Evolutionary conservation across 495 filamentous ascomycete genomes (phyloP).

Genomic region (Penicillium silybi): DNA sequence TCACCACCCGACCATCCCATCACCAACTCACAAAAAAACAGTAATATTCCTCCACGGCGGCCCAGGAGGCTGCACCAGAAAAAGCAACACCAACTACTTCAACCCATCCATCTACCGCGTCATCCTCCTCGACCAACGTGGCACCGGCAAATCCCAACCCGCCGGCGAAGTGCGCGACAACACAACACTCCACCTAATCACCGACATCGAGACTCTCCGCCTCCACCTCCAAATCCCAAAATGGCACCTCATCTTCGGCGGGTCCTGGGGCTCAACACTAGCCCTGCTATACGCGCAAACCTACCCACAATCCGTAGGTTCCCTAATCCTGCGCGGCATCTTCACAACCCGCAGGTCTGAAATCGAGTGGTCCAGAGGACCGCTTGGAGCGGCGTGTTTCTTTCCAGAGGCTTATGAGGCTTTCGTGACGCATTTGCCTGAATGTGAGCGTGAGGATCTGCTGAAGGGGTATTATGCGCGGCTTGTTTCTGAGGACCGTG

Average conservation of each 20-base stretch:
- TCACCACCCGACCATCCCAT: background rate
- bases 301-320: constrained; percentile 31
- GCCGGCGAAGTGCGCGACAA: constrained; percentile 38
- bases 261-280: constrained; percentile 46
- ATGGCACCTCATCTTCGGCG: constrained; percentile 47
- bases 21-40: constrained; percentile 6
- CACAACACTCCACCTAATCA: constrained; percentile 38
- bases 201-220: constrained; percentile 42
- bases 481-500: constrained; percentile 10
- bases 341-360: constrained; percentile 33
- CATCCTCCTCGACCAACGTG: constrained; percentile 46
- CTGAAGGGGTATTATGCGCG: constrained; percentile 32
- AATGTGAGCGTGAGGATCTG: constrained; percentile 28
- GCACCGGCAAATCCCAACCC: constrained; percentile 40
- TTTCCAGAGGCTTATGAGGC: constrained; percentile 41
- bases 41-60: constrained; percentile 46
- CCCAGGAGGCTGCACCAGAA: constrained; percentile 36
- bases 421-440: constrained; percentile 29
- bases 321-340: constrained; percentile 38
- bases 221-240: constrained; percentile 36
- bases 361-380: constrained; percentile 22
- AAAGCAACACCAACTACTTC: constrained; percentile 38
- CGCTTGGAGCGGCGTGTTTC: constrained; percentile 22
- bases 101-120: constrained; percentile 40
- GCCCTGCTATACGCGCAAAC: constrained; percentile 39